Evolutionary conservation across 768 basidiomycete genomes (phyloP).

Genomic region (Amanita rimosa): DNA sequence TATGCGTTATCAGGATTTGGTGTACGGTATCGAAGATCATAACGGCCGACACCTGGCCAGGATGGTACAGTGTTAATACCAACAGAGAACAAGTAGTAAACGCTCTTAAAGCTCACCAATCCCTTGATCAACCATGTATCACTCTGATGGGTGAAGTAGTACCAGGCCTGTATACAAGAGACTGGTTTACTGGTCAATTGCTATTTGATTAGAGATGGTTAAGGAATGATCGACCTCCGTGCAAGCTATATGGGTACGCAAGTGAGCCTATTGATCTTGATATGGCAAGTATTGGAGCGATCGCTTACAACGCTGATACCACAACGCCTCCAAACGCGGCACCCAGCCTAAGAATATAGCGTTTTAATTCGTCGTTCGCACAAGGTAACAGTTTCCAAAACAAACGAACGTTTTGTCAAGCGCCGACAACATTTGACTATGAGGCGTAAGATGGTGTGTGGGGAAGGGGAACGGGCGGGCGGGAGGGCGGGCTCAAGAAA

Average conservation of each 20-base stretch:
- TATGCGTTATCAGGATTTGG: constrained; percentile 42
- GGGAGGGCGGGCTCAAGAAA: no score
- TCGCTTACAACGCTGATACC: constrained; percentile 33
- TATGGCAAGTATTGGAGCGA: not conserved
- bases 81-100: not conserved
- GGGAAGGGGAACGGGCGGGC: no score
- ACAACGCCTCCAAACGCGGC: constrained; percentile 40
- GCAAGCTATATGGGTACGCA: constrained; percentile 24
- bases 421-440: constrained; percentile 2
- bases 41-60: constrained; percentile 32
- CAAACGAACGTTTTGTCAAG: constrained; percentile 26
- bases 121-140: constrained; percentile 37
- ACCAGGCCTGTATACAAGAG: constrained; percentile 41
- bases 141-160: constrained; percentile 38
- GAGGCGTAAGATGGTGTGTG: no score
- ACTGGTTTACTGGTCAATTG: constrained; percentile 21
- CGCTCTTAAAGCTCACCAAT: constrained; percentile 29
- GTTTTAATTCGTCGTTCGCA: not conserved
- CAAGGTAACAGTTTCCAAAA: not conserved
- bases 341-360: constrained; percentile 25
- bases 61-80: not conserved
- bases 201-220: not conserved
- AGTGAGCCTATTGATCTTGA: not conserved
- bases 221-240: constrained; percentile 29
- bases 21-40: constrained; percentile 41